Base-by-base conservation (phyloP, 352 stramenopile species). In the Blastocystis sp. region DNA sequence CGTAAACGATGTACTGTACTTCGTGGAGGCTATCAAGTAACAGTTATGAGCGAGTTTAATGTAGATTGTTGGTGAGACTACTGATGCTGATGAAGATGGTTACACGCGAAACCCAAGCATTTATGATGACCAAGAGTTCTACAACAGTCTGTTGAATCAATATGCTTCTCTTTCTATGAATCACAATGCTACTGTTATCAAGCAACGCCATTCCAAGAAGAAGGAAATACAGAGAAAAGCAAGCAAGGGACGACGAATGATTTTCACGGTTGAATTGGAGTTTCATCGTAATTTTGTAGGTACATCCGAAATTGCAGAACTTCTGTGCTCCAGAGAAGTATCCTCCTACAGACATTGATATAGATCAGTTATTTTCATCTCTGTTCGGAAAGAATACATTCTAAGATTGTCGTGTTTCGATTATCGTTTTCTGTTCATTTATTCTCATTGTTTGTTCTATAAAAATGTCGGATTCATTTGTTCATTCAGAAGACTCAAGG, bases 261-360 rank as follows among this genome's bases (percentile, higher is more conserved):
- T 76, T 59, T 89, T 76, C 66, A 76, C 68, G 13, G 78, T 82
- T 66, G 5, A 33, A 4, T 11, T n/a, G 57, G 53, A 22, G n/a
- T 33, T 37, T 35, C 11, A 40, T 15, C 2, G 6, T 48, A 40
- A 82, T 4, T 3, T 35, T n/a, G 24, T 82, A 82, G 73, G 73
- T 89, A 13, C 78, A 89, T 89, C 78, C 78, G 13, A 89, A 89
- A 57, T 58, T 89, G 54, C 66, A 79, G 59, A 89, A 89, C 48
- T 89, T 89, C 44, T 89, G 78, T 44, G 48, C 78, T 13, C 78
- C 78, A 1, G 78, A 89, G 66, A 79, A 76, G 48, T 89, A 89
- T 64, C 78, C 78, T 24, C 44, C 57, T 24, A 24, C 78, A 33
- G 33, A 76, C 60, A 89, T 89, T 42, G 78, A 89, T 78, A 57